A percentile compares a stretch with the other conserved stretches of the same genome.
Conservation (phyloP, 1,284 basidiomycete genomes). For the Schizophyllum amplum region DNA sequence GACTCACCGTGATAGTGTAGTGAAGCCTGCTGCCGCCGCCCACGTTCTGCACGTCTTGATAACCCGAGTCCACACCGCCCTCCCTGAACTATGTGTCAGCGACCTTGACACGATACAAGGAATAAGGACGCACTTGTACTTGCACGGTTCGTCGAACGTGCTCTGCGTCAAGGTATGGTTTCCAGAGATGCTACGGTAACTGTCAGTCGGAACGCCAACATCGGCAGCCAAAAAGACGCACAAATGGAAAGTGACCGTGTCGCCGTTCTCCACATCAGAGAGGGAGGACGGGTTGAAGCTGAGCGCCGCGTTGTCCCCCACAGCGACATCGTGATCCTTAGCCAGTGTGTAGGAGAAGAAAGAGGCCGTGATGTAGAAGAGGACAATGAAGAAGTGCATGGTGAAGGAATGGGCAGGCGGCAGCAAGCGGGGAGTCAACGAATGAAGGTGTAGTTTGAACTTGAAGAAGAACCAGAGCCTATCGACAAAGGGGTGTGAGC, state of each 20-base stretch:
- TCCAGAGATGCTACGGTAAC: conserved; percentile 22
- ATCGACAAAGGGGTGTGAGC: neutral
- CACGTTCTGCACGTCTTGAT: conserved; percentile 24
- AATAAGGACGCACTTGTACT: conserved; percentile 14
- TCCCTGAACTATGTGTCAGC: conserved; percentile 4
- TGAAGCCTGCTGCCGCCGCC: conserved; percentile 30
- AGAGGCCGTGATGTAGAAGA: conserved; percentile 32
- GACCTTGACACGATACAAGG: neutral
- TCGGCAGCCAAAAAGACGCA: conserved; percentile 18
- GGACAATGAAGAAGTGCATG: conserved; percentile 37
- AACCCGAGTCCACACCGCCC: conserved; percentile 40
- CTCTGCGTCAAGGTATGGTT: conserved; percentile 52
- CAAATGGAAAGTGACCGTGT: conserved; percentile 48
- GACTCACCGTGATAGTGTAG: conserved; percentile 19
- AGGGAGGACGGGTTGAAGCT: conserved; percentile 33
- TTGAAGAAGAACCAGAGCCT: neutral
- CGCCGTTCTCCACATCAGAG: conserved; percentile 24
- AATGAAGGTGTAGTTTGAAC: neutral
- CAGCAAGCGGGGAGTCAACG: neutral
- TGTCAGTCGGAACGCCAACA: neutral
- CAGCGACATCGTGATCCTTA: conserved; percentile 28
- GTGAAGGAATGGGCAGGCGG: conserved; percentile 19
- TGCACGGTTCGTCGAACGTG: conserved; percentile 42
- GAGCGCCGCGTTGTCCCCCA: conserved; percentile 37
- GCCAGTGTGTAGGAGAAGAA: conserved; percentile 31